These are phyloP conservation scores for Exsudoporus frostii DNA, from an alignment of 768 basidiomycete genomes.

Conservation along the genomic window DNA sequence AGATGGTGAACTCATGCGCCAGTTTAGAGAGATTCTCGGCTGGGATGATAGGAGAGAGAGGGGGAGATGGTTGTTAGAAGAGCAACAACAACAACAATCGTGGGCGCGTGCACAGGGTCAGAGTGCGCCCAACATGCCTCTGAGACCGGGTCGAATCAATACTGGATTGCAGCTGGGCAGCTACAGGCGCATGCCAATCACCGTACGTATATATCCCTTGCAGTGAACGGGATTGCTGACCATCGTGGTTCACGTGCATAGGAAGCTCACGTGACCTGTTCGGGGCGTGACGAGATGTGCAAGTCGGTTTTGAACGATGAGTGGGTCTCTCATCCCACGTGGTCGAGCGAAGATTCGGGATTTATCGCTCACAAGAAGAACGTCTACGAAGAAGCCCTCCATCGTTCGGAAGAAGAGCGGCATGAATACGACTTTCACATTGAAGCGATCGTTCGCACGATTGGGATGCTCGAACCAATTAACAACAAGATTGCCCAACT, in stretches of 20 bases:
- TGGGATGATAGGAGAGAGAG: conserved; percentile 76
- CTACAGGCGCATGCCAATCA: conserved; percentile 79
- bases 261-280: conserved; percentile 87
- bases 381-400: conserved; percentile 92
- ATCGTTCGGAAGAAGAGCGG: conserved; percentile 94
- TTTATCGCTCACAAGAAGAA: conserved; percentile 93
- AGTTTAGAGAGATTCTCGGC: conserved; percentile 83
- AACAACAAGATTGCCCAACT: conserved; percentile 82
- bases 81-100: conserved; percentile 41
- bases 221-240: not conserved
- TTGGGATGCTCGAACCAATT: conserved; percentile 87
- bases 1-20: conserved; percentile 73
- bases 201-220: conserved; percentile 47
- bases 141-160: conserved; percentile 60
- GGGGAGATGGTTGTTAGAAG: conserved; percentile 49
- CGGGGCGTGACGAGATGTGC: conserved; percentile 97
- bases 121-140: conserved; percentile 31
- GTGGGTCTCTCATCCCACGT: conserved; percentile 97
- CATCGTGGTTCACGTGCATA: conserved; percentile 28
- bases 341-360: conserved; percentile 91
- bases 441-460: conserved; percentile 90
- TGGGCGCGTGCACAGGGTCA: conserved; percentile 52
- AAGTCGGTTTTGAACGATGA: conserved; percentile 95
- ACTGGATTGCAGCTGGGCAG: conserved; percentile 77
- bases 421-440: conserved; percentile 99